Conservation (phyloP, 345 rosid genomes). For the Triadica sebifera region DNA sequence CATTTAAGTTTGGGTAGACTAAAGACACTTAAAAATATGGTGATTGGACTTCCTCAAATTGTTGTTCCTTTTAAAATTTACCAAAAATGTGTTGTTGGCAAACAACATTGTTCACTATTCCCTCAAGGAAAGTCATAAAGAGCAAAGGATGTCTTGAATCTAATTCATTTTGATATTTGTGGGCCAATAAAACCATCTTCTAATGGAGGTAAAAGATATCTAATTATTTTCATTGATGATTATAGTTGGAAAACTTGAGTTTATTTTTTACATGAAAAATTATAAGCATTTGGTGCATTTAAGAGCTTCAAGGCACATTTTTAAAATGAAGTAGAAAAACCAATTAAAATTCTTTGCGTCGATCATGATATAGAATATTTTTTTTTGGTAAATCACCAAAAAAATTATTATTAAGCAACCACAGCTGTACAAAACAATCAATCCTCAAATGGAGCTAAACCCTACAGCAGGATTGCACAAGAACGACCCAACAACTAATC, state of each 20-base stretch:
- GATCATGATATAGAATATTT: neutral
- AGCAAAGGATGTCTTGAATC: neutral
- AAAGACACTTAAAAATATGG: neutral
- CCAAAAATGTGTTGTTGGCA: no score
- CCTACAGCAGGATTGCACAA: no score
- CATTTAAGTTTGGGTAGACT: neutral
- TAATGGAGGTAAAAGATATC: neutral
- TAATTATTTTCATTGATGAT: neutral
- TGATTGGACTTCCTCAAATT: neutral
- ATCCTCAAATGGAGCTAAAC: no score
- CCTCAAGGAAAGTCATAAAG: no score
- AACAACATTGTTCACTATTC: neutral
- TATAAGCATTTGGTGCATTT: neutral
- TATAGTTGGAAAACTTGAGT: neutral
- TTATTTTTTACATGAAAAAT: no score
- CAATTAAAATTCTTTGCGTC: neutral
- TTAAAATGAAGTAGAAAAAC: neutral
- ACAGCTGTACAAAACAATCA: no score
- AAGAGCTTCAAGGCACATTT: neutral
- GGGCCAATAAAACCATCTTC: neutral
- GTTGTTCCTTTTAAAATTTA: neutral
- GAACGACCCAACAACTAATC: no score
- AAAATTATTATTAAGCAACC: no score
- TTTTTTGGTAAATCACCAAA: no score
- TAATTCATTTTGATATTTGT: neutral